Base-by-base conservation (phyloP, 352 stramenopile species). In the Globisporangium canariense region DNA sequence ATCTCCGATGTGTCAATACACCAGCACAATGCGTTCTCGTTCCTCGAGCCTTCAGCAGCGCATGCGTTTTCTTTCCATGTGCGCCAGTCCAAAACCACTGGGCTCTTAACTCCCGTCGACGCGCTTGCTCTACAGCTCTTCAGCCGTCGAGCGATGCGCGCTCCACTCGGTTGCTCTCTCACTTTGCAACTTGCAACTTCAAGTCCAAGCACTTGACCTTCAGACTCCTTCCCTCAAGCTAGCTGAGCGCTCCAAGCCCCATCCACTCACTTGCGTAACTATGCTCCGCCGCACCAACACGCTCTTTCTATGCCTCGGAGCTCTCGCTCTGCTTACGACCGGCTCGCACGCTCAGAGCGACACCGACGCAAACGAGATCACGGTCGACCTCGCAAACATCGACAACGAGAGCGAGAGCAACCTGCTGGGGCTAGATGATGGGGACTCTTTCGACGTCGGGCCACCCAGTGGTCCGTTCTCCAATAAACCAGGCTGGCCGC, bases 401-500 rank as follows among this genome's bases (percentile, higher is more conserved):
- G 52, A 30, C 32, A 16, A 18, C 32, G 9, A 58, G 8, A 28
- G 4, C 32, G 22, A 58, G 8, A 28, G 4, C 32, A 16, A 14
- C 11, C 0, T 46, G 11, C 4, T 46, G 1, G 18, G 9, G 18
- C 30, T 58, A 3, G 18, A 58, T 1, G 18, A 43, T 7, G 51
- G 32, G 7, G 28, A 28, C 51, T 10, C 43, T 20, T 46, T 58
- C 32, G 52, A 58, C 34, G 20, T 32, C 10, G 52, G 52, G 25
- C 52, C 52, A 18, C 46, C 52, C 18, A 58, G 52, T 13, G 52
- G 52, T 2, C 52, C 52, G 32, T 58, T 58, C 52, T 58, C 52
- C n/a, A 58, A 58, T 9, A 58, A 58, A 32, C 52, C 52, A 11
- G 52, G 52, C 32, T 58, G 52, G 52, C 32, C 52, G 52, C 45